Conservation (phyloP, 192 early-diverging fungal species). For the Allomyces javanicus region DNA sequence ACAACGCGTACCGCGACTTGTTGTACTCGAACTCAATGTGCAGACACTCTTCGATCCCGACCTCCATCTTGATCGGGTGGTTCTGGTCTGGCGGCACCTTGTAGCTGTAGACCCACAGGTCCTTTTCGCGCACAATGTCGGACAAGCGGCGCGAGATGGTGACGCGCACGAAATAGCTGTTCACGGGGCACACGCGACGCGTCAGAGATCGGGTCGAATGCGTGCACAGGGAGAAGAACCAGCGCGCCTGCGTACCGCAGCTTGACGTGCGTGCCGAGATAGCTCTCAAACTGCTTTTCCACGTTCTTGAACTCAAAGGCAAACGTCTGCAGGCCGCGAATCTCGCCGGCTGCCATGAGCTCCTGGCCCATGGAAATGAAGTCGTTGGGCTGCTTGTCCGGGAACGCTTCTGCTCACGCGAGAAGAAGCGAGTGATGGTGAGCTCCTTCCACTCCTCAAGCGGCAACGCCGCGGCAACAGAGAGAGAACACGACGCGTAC, state of each 20-base stretch:
- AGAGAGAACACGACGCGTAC: slow-evolving; percentile 27
- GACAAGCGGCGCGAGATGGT: slow-evolving; percentile 69
- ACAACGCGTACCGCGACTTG: slow-evolving; percentile 62
- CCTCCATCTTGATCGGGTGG: slow-evolving; percentile 98
- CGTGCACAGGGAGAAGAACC: neutral
- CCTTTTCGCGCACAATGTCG: slow-evolving; percentile 76
- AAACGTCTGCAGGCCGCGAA: slow-evolving; percentile 56
- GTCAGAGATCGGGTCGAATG: neutral
- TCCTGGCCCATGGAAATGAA: slow-evolving; percentile 87
- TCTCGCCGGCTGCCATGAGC: slow-evolving; percentile 80
- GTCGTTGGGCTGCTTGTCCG: slow-evolving; percentile 29
- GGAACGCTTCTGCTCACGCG: neutral
- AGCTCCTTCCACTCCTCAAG: neutral
- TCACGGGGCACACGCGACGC: neutral
- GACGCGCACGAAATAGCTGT: slow-evolving; percentile 83
- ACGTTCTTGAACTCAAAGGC: slow-evolving; percentile 98
- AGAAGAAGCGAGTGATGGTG: neutral
- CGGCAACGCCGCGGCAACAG: neutral
- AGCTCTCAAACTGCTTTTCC: slow-evolving; percentile 98
- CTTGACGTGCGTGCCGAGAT: slow-evolving; percentile 95
- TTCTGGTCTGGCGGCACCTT: slow-evolving; percentile 76
- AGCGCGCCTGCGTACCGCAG: slow-evolving; percentile 30
- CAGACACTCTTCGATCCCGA: slow-evolving; percentile 96
- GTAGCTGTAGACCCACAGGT: slow-evolving; percentile 98
- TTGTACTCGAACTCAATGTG: slow-evolving; percentile 99